Base-by-base conservation (phyloP, 257 asterid species). In the Jacaranda copaia region DNA sequence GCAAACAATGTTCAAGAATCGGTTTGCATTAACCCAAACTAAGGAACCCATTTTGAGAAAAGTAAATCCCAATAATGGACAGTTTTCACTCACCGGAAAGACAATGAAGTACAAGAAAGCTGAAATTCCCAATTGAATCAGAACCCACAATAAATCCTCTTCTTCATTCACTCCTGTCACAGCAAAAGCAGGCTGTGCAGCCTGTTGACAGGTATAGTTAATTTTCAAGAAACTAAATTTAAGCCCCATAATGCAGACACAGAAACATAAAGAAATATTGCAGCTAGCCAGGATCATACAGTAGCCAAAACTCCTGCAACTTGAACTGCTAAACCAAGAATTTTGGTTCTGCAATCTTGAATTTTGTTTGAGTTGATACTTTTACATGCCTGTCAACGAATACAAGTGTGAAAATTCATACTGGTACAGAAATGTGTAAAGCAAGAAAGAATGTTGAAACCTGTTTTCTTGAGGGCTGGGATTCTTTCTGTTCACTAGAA, bases 41-140 rank as follows among this genome's bases (percentile, higher is more conserved):
- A 36, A n/a, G 32, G 13, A 75, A 77, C 13, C 36, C 3, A 7
- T 40, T n/a, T 48, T n/a, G 5, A 8, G 16, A 8, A n/a, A 65
- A 59, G 15, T 1, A 8, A 38, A 11, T 9, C 61, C 15, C 25
- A 1, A 11, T 69, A 69, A 6, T 13, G 2, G 6, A 46, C 16
- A n/a, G 16, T 5, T 64, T 77, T 42, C 12, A 82, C 92, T 88
- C 75, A 93, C 97, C 12, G 98, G 98, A 67, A 43, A 61, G 11
- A 90, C 88, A 39, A 93, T 58, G 85, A 93, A 93, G 83, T 93
- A 93, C 1, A 91, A 5, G 91, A 91, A 91, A 72, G 92, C 93
- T 19, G 93, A 79, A 79, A 93, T 88, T 38, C 87, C 98, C 39
- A 65, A 63, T 59, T 93, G 98, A 70, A 81, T 88, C 84, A 93